Base-by-base conservation (phyloP, 805 yeast genomes). In the Myxozyma vanderwaltii region DNA sequence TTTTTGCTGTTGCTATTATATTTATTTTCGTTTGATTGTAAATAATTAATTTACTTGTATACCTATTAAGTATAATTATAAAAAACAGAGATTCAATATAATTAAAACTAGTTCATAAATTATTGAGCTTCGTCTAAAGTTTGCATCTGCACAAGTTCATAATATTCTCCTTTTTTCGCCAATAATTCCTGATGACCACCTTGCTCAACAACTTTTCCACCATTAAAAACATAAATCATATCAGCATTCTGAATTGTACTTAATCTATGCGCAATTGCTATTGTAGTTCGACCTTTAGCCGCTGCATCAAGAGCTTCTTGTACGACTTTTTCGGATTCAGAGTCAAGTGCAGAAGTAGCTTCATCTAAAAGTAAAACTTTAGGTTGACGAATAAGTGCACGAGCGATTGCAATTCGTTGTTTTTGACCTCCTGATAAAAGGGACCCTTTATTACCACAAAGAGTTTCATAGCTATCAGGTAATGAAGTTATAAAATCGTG, bases 251-350 rank as follows among this genome's bases (percentile, higher is more conserved):
- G 72, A 62, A 84, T 84, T 0, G 88, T 83, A 64, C 81, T 81
- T 74, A 87, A 76, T 68, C 92, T 75, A 71, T 86, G 92, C 12
- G 91, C 91, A 73, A 86, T 85, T 68, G 91, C 86, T 63, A 86
- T 73, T 45, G 87, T 83, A 1, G 91, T 86, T 67, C 91, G 83
- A 29, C 82, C 75, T 10, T 73, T 56, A 63, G 88, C 86, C 65
- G 86, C 89, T 12, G 71, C 74, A 8, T 76, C 76, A 59, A 83
- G 83, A 4, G 90, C 86, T 15, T 73, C 64, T 70, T 86, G 91
- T 57, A 86, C 86, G 69, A 80, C 80, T 6, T 83, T 74, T 71
- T 86, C 92, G 0, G 91, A 86, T 67, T 80, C 82, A 72, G 74
- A 75, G 64, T 80, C 83, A 33, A 80, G 71, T 1, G 83, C 83